Evolutionary conservation across 2,329 filamentous ascomycete species (phyloP).

Genomic region (Botrytis hyacinthi): DNA sequence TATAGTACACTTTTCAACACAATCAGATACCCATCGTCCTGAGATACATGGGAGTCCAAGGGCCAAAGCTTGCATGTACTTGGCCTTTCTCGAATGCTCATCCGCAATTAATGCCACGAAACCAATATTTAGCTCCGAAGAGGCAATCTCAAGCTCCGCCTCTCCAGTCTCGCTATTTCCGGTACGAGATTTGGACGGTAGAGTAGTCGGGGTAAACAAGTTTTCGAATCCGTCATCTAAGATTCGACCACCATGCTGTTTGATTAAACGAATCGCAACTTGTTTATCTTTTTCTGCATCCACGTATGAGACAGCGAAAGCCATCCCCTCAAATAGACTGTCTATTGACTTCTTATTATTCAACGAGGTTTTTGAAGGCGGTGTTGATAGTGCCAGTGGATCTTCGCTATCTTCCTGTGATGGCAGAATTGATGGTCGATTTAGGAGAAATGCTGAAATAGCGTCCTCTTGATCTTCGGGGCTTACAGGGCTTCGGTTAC

Average conservation of each 20-base stretch:
- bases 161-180: conserved; percentile 24
- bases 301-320: conserved; percentile 77
- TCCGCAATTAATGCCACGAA: conserved; percentile 88
- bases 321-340: conserved; percentile 72
- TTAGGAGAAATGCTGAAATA: conserved; percentile 26
- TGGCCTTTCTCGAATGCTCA: conserved; percentile 78
- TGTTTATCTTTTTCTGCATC: conserved; percentile 55
- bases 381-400: conserved; percentile 27
- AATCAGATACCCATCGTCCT: conserved; percentile 75
- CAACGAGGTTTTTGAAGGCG: neutral
- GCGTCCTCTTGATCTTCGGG: neutral
- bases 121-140: conserved; percentile 54
- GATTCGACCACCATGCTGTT: conserved; percentile 68
- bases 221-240: conserved; percentile 76
- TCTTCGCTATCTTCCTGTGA: conserved; percentile 30
- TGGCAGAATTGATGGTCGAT: conserved; percentile 25
- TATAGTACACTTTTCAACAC: conserved; percentile 57
- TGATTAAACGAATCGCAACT: conserved; percentile 60
- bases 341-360: conserved; percentile 2
- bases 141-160: conserved; percentile 52
- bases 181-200: conserved; percentile 24
- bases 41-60: conserved; percentile 85
- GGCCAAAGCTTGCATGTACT: conserved; percentile 93
- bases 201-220: conserved; percentile 57
- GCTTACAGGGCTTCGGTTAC: neutral